These are phyloP conservation scores for Moelleriella libera DNA, from an alignment of 2,329 filamentous ascomycete species.

Conservation along the genomic window DNA sequence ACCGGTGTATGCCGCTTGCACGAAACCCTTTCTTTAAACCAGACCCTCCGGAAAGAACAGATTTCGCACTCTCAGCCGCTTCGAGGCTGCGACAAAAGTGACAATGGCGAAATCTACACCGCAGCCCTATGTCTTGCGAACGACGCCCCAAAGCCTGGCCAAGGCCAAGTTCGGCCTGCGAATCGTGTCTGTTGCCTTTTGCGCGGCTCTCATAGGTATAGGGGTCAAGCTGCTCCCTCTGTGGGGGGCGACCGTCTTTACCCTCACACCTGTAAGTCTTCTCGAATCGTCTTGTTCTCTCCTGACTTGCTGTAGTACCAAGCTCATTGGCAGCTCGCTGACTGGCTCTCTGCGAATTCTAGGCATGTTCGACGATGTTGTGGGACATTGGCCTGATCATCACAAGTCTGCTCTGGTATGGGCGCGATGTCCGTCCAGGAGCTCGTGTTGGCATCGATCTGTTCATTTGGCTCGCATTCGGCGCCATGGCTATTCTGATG, in stretches of 20 bases:
- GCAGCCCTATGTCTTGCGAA: background rate
- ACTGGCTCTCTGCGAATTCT: background rate
- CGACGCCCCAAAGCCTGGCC: background rate
- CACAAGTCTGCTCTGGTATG: background rate
- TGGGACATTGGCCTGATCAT: background rate
- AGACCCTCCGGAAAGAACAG: too few species aligned
- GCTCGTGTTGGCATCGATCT: constrained; percentile 1
- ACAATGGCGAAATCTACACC: background rate
- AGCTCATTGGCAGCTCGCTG: background rate
- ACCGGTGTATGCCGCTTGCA: too few species aligned
- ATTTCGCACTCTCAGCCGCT: too few species aligned
- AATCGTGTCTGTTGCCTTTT: background rate
- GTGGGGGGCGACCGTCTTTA: background rate
- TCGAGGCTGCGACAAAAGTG: too few species aligned
- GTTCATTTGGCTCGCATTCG: constrained; percentile 1
- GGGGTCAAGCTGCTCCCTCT: background rate
- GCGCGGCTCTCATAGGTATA: background rate
- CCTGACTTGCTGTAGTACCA: too few species aligned
- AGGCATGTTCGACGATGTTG: background rate
- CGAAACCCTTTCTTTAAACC: too few species aligned
- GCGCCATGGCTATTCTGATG: constrained; percentile 1
- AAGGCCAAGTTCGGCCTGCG: background rate
- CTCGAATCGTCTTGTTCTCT: too few species aligned
- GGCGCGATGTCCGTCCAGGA: background rate
- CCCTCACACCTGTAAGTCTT: background rate